phyloP scores from a whole-genome alignment of 2,329 filamentous ascomycete genomes.

The Geosmithia morbida region DNA sequence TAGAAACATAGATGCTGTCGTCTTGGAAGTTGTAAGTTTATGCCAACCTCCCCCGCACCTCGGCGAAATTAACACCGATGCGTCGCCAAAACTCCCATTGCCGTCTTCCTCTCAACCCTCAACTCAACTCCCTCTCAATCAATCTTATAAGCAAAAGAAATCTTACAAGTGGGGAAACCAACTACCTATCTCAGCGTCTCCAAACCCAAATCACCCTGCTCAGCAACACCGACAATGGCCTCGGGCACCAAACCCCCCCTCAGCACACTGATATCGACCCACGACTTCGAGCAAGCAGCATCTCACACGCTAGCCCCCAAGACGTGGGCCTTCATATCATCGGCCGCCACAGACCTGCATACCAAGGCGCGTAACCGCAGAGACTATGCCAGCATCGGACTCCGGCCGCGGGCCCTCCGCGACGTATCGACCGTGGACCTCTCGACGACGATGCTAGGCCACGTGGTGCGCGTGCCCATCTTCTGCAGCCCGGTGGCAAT shows the following conservation, averaged over 20 bases:
- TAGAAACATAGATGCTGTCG: too few relatives aligned
- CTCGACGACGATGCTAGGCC: slow-evolving; percentile 38
- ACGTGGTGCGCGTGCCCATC: slow-evolving; percentile 36
- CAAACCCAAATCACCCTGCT: too few relatives aligned
- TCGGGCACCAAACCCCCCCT: slow-evolving; percentile 2
- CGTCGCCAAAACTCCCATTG: too few relatives aligned
- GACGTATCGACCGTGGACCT: slow-evolving; percentile 39
- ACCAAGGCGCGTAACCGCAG: slow-evolving; percentile 41
- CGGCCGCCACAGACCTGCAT: slow-evolving; percentile 46
- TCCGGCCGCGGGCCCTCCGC: slow-evolving; percentile 42
- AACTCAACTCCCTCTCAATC: too few relatives aligned
- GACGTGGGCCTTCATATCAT: slow-evolving; percentile 57
- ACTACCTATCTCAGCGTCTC: too few relatives aligned
- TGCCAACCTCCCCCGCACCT: too few relatives aligned
- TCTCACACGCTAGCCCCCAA: slow-evolving; percentile 40
- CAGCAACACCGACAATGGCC: too few relatives aligned
- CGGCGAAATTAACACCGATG: too few relatives aligned
- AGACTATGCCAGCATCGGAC: slow-evolving; percentile 38
- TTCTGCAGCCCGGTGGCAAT: slow-evolving; percentile 52
- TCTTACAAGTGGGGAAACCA: too few relatives aligned
- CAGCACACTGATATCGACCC: slow-evolving; percentile 11
- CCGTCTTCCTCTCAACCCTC: too few relatives aligned
- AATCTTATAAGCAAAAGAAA: too few relatives aligned
- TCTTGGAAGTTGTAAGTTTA: too few relatives aligned
- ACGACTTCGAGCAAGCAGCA: slow-evolving; percentile 47